Percentiles rank a stretch among this genome's conserved stretches.
Evolutionary conservation across 164 flowering plant genomes (phyloP).

Genomic region (Aristolochia contorta): DNA sequence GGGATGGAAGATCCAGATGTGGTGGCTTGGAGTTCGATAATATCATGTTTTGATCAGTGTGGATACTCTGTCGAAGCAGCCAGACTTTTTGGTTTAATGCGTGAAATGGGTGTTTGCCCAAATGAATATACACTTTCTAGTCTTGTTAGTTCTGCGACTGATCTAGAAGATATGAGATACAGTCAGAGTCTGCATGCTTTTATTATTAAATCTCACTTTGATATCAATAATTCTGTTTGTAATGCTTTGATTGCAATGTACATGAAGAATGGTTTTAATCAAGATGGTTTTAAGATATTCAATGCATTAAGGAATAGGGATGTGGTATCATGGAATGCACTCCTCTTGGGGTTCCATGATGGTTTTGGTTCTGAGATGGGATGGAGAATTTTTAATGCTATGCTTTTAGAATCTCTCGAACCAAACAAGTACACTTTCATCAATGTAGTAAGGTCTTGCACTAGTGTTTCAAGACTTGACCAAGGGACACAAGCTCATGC

Average conservation of each 20-base stretch:
- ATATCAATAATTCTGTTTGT: constrained; percentile 20
- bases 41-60: constrained; percentile 34
- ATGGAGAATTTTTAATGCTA: constrained; percentile 22
- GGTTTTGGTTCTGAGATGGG: constrained; percentile 22
- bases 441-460: constrained; percentile 27
- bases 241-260: constrained; percentile 44
- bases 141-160: constrained; percentile 30
- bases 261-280: constrained; percentile 29
- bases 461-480: constrained; percentile 8
- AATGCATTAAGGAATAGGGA: constrained; percentile 23
- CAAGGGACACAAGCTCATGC: constrained; percentile 34
- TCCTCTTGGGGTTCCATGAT: constrained; percentile 39
- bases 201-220: constrained; percentile 27
- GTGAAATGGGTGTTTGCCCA: constrained; percentile 20
- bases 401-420: constrained; percentile 31
- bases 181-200: constrained; percentile 39
- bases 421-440: constrained; percentile 39
- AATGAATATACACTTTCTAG: constrained; percentile 45
- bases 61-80: constrained; percentile 24
- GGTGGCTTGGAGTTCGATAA: constrained; percentile 45
- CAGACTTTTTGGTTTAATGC: constrained; percentile 24
- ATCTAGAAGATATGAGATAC: constrained; percentile 19
- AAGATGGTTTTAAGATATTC: constrained; percentile 34
- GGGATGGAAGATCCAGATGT: constrained; percentile 31
- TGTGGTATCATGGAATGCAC: constrained; percentile 42